These are phyloP conservation scores for Anthoceros angustus DNA, from an alignment of 225 moss, liverwort and hornwort species.

Conservation along the genomic window DNA sequence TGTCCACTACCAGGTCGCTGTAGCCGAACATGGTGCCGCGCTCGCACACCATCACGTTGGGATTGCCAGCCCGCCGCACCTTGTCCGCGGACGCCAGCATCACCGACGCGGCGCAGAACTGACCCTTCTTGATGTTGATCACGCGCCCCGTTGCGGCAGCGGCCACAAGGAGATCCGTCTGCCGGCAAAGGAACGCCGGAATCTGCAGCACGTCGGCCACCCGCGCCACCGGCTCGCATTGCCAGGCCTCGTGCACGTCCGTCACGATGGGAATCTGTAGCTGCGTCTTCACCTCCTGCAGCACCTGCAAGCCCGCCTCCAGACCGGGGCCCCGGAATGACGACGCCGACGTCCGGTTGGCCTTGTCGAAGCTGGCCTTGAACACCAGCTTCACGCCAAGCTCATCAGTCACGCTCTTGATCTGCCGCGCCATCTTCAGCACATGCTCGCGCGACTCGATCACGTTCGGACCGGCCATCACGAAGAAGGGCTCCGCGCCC, in stretches of 20 bases:
- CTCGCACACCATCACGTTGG: slow-evolving; percentile 96
- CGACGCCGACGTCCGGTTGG: slow-evolving; percentile 63
- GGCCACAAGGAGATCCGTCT: slow-evolving; percentile 73
- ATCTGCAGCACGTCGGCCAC: slow-evolving; percentile 90
- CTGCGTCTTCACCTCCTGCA: slow-evolving; percentile 52
- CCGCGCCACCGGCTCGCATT: slow-evolving; percentile 67
- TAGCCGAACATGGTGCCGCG: slow-evolving; percentile 98
- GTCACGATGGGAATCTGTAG: slow-evolving; percentile 60
- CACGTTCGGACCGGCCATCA: slow-evolving; percentile 91
- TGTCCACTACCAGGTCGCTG: slow-evolving; percentile 69
- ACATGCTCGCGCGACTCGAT: slow-evolving; percentile 70
- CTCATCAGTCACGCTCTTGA: slow-evolving; percentile 74
- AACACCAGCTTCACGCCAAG: slow-evolving; percentile 75
- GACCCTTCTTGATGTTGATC: slow-evolving; percentile 89
- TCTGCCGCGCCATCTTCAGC: slow-evolving; percentile 91
- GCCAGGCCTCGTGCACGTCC: slow-evolving; percentile 62
- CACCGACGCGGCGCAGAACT: slow-evolving; percentile 68
- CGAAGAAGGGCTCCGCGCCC: slow-evolving; percentile 64
- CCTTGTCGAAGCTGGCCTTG: slow-evolving; percentile 93
- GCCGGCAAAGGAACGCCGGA: slow-evolving; percentile 84
- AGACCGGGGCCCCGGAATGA: slow-evolving; percentile 88
- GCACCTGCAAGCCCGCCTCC: slow-evolving; percentile 58
- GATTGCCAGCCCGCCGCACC: slow-evolving; percentile 62
- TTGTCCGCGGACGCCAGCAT: slow-evolving; percentile 77
- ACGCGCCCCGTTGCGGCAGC: slow-evolving; percentile 85